phyloP scores from a whole-genome alignment of 1,284 basidiomycete genomes.

The Coniferiporia sulphurascens region DNA sequence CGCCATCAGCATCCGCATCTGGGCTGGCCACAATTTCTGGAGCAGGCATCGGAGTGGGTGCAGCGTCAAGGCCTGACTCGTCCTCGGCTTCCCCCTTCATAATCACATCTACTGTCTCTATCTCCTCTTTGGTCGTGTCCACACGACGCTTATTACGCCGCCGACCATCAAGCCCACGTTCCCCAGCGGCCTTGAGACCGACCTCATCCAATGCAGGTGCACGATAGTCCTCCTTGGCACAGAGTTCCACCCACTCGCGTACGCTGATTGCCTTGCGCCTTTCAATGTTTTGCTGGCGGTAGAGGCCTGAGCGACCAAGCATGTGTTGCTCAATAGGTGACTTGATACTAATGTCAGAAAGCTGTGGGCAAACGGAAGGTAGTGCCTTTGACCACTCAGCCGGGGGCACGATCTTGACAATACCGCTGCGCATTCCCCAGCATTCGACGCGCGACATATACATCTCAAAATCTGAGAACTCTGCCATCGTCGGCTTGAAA shows the following conservation, averaged over 20 bases:
- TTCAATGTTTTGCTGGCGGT: slow-evolving; percentile 89
- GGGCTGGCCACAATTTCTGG: slow-evolving; percentile 4
- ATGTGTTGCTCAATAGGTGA: slow-evolving; percentile 91
- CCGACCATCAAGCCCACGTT: slow-evolving; percentile 30
- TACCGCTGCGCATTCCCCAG: slow-evolving; percentile 86
- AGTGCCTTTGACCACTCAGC: slow-evolving; percentile 82
- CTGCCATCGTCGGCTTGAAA: slow-evolving; percentile 86
- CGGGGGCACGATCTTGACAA: slow-evolving; percentile 92
- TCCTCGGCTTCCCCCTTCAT: slow-evolving; percentile 26
- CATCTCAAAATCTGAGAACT: slow-evolving; percentile 84
- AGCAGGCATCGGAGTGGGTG: slow-evolving; percentile 1
- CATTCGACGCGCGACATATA: slow-evolving; percentile 83
- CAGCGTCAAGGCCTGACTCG: slow-evolving; percentile 26
- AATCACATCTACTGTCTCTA: slow-evolving; percentile 27
- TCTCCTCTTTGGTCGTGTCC: slow-evolving; percentile 25
- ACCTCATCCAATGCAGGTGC: slow-evolving; percentile 68
- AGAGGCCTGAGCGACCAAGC: slow-evolving; percentile 80
- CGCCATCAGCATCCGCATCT: slow-evolving; percentile 29
- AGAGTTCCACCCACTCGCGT: slow-evolving; percentile 85
- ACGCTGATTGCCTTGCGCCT: slow-evolving; percentile 79
- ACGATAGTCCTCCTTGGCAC: slow-evolving; percentile 60
- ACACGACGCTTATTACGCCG: slow-evolving; percentile 22
- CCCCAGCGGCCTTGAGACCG: slow-evolving; percentile 41
- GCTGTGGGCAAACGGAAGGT: slow-evolving; percentile 61
- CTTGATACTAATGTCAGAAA: slow-evolving; percentile 73